A percentile compares a stretch with the other conserved stretches of the same genome.
phyloP scores from a whole-genome alignment of 208 protist species.

The Porcisia deanei region DNA sequence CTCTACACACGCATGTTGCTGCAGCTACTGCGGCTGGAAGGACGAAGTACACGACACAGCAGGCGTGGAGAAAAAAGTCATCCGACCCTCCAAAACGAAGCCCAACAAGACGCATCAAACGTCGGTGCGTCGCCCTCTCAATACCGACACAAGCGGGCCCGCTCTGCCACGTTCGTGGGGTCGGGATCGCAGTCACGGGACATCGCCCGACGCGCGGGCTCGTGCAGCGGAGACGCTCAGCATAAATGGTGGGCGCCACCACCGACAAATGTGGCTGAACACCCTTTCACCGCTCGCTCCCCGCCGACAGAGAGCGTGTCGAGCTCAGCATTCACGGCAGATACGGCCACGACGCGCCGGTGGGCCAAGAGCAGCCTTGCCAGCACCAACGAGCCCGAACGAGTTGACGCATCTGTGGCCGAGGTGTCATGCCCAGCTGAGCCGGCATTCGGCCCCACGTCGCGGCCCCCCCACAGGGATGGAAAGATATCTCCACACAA shows the following conservation, averaged over 20 bases:
- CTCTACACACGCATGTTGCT: constrained; percentile 14
- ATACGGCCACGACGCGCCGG: constrained; percentile 2
- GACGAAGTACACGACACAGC: neutral
- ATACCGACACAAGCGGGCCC: neutral
- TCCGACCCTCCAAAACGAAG: neutral
- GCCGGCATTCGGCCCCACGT: neutral
- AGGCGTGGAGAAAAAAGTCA: too few species aligned
- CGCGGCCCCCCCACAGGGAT: neutral
- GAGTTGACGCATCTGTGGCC: neutral
- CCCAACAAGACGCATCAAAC: neutral
- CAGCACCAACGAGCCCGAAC: neutral
- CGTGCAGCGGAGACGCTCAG: neutral
- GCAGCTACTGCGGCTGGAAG: constrained; percentile 11
- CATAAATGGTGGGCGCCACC: neutral
- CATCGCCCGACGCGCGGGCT: neutral
- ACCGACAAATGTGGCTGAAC: neutral
- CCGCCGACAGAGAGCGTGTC: constrained; percentile 7
- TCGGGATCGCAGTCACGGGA: neutral
- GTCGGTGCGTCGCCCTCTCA: neutral
- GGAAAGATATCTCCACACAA: neutral
- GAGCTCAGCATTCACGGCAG: constrained; percentile 8
- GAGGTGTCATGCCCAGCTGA: neutral
- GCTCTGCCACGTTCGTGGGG: neutral
- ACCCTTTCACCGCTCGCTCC: neutral
- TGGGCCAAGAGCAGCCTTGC: neutral